Conservation (phyloP, 768 basidiomycete genomes). For the Cyclocybe aegerita region DNA sequence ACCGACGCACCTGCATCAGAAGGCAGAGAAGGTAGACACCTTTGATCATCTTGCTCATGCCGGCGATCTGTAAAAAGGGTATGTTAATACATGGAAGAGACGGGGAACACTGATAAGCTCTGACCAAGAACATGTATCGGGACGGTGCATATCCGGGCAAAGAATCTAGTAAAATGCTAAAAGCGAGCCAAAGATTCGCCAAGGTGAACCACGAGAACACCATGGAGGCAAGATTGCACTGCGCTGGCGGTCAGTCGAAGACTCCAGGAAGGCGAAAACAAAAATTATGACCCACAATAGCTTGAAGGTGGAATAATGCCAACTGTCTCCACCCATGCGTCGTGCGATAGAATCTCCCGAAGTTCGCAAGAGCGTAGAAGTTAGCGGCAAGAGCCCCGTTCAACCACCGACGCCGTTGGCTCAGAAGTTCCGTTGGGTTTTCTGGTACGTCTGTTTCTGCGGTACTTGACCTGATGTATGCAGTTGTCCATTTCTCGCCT, state of each 20-base stretch:
- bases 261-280: not conserved
- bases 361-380: slow-evolving; percentile 88
- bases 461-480: slow-evolving; percentile 90
- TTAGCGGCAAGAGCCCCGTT: slow-evolving; percentile 96
- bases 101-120: slow-evolving; percentile 34
- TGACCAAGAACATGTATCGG: slow-evolving; percentile 66
- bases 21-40: slow-evolving; percentile 89
- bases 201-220: slow-evolving; percentile 93
- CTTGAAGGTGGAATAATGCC: slow-evolving; percentile 96
- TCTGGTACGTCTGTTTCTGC: slow-evolving; percentile 96
- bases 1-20: slow-evolving; percentile 26
- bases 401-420: slow-evolving; percentile 94
- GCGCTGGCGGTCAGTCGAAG: not conserved
- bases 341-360: slow-evolving; percentile 84
- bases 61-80: slow-evolving; percentile 62
- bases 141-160: slow-evolving; percentile 62
- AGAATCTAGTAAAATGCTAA: slow-evolving; percentile 91
- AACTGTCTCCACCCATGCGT: slow-evolving; percentile 88
- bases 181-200: slow-evolving; percentile 93
- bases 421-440: slow-evolving; percentile 84
- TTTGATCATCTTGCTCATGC: slow-evolving; percentile 79
- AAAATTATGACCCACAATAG: slow-evolving; percentile 54
- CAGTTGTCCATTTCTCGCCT: slow-evolving; percentile 83
- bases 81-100: not conserved
- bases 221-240: slow-evolving; percentile 86